Percentiles rank a stretch among this genome's conserved stretches.
phyloP scores from a whole-genome alignment of 2,329 filamentous ascomycete species.

The Septoria linicola region DNA sequence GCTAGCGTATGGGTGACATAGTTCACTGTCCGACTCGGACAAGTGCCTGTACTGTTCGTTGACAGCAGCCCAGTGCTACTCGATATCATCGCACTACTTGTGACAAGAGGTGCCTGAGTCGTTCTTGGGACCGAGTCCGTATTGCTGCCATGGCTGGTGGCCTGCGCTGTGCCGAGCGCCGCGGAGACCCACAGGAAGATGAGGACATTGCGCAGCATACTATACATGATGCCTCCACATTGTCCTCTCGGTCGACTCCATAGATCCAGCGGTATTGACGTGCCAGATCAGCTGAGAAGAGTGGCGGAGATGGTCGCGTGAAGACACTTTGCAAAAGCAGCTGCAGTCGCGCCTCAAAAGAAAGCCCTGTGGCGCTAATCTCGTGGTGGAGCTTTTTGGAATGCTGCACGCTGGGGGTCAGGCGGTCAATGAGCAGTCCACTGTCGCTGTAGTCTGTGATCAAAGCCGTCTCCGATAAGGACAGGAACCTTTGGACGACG shows the following conservation, averaged over 20 bases:
- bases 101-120: conserved; percentile 7
- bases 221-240: conserved; percentile 32
- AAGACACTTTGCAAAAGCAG: conserved; percentile 15
- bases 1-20: conserved; percentile 77
- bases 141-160: conserved; percentile 15
- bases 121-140: conserved; percentile 16
- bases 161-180: conserved; percentile 18
- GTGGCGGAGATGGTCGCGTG: neutral
- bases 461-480: too few species aligned
- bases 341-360: neutral
- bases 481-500: too few species aligned
- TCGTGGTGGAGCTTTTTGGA: too few species aligned
- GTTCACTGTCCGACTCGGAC: conserved; percentile 65
- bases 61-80: conserved; percentile 9
- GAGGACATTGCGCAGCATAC: conserved; percentile 27
- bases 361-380: conserved; percentile 1
- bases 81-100: conserved; percentile 3
- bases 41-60: conserved; percentile 37
- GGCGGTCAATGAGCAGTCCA: too few species aligned
- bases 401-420: too few species aligned
- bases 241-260: conserved; percentile 8
- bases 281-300: neutral
- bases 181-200: conserved; percentile 24
- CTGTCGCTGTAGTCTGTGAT: too few species aligned
- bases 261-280: neutral